Percentiles rank a stretch among this genome's conserved stretches.
Conservation (phyloP, 805 yeast genomes). For the Candida xiaguanensis region DNA sequence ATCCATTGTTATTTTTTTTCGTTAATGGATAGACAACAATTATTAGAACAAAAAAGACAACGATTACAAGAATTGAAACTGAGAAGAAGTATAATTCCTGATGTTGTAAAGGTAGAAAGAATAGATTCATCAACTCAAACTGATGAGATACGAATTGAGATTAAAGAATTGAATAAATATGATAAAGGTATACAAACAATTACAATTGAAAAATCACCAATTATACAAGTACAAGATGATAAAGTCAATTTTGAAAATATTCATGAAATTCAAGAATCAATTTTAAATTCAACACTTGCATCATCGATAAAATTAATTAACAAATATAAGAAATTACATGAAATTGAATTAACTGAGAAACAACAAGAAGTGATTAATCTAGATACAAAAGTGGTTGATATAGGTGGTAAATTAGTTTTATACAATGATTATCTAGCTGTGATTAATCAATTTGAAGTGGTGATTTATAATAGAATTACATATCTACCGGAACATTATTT, state of each 20-base stretch:
- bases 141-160: slow-evolving; percentile 2
- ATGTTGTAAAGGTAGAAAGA: slow-evolving; percentile 1
- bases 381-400: slow-evolving; percentile 1
- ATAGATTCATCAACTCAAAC: slow-evolving; percentile 10
- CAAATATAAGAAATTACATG: slow-evolving; percentile 13
- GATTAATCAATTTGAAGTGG: background rate
- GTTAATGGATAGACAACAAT: slow-evolving; percentile 32
- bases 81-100: slow-evolving; percentile 12
- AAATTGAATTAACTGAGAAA: slow-evolving; percentile 3
- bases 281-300: slow-evolving; percentile 18
- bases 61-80: slow-evolving; percentile 25
- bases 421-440: slow-evolving; percentile 1
- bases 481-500: slow-evolving; percentile 34
- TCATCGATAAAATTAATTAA: slow-evolving; percentile 22
- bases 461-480: background rate
- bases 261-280: slow-evolving; percentile 11
- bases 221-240: background rate
- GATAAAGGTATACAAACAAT: slow-evolving; percentile 21
- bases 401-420: slow-evolving; percentile 1
- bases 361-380: background rate
- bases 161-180: slow-evolving; percentile 12
- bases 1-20: slow-evolving; percentile 25
- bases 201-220: slow-evolving; percentile 5
- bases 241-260: background rate
- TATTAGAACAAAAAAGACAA: slow-evolving; percentile 38